phyloP scores from a whole-genome alignment of 441 rosid species.

The Omphalea diandra region DNA sequence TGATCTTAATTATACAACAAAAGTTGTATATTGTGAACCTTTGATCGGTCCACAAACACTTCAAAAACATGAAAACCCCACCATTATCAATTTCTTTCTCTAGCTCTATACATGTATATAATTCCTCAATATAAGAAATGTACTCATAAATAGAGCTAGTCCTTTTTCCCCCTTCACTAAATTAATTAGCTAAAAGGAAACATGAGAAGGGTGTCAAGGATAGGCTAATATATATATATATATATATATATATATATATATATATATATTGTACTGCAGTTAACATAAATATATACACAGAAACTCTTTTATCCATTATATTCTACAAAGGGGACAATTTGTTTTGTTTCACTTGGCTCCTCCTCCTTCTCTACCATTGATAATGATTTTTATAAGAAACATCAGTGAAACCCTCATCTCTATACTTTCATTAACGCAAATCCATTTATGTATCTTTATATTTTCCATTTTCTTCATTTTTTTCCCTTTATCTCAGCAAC shows the following conservation, averaged over 20 bases:
- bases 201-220: background rate
- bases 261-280: no score
- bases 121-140: constrained; percentile 6
- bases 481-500: background rate
- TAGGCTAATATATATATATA: no score
- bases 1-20: constrained; percentile 5
- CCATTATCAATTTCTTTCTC: background rate
- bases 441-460: no score
- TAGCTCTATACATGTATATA: background rate
- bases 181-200: background rate
- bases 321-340: no score
- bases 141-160: background rate
- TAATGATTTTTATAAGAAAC: background rate
- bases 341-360: no score
- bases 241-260: no score
- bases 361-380: background rate
- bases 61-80: background rate
- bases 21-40: background rate
- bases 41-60: background rate
- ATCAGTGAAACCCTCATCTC: no score
- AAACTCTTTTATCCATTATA: no score
- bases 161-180: background rate
- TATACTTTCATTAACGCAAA: no score
- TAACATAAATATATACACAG: no score
- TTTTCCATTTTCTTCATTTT: background rate